Percentiles rank a stretch among this genome's conserved stretches.
phyloP scores from a whole-genome alignment of 108 stramenopile species.

The Craspedostauros australis region DNA sequence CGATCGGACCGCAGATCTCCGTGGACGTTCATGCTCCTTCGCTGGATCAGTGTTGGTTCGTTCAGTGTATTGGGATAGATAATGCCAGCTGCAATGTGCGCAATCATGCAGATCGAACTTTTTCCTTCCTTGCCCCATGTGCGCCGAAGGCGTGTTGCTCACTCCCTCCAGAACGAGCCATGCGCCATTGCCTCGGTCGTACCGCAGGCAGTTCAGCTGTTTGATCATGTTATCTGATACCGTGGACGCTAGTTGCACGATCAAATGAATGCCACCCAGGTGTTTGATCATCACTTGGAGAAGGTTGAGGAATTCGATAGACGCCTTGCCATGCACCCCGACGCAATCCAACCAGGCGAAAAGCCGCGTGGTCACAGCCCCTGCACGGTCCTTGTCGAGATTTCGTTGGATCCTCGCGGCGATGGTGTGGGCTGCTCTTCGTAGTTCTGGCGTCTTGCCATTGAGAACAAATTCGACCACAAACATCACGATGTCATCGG shows the following conservation, averaged over 20 bases:
- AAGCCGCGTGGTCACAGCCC: conserved; percentile 29
- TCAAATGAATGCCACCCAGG: conserved; percentile 8
- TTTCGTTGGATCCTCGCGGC: conserved; percentile 19
- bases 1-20: no score
- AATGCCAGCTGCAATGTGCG: conserved; percentile 45
- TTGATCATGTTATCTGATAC: conserved; percentile 14
- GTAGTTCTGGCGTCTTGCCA: conserved; percentile 45
- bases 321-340: conserved; percentile 30
- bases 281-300: conserved; percentile 22
- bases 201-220: conserved; percentile 19
- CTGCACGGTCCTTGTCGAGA: conserved; percentile 16
- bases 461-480: conserved; percentile 39
- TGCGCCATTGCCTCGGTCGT: conserved; percentile 23
- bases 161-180: conserved; percentile 18
- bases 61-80: no score
- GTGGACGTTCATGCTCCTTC: no score
- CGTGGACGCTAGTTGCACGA: background rate
- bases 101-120: conserved; percentile 58
- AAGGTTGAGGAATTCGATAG: conserved; percentile 23
- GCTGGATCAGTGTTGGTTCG: no score
- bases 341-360: conserved; percentile 27
- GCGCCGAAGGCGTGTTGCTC: background rate
- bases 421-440: conserved; percentile 29
- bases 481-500: conserved; percentile 46
- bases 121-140: no score